Conservation (phyloP, 2,329 filamentous ascomycete species). For the Cordyceps cateniannulata region DNA sequence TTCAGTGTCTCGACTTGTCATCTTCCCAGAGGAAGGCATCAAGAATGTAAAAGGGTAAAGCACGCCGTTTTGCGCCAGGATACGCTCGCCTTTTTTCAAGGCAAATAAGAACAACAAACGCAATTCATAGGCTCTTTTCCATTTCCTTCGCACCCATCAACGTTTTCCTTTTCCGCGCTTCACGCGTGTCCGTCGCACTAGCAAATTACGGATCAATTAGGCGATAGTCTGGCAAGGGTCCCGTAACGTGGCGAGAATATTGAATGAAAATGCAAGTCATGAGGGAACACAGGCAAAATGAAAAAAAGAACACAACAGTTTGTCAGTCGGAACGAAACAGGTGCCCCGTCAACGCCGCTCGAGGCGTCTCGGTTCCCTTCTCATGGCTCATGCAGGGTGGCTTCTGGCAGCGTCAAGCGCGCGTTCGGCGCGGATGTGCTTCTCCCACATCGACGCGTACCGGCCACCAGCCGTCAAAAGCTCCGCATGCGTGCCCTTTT, state of each 20-base stretch:
- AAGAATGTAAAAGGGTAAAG: too few relatives aligned
- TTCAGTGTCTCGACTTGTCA: background rate
- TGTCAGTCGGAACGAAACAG: background rate
- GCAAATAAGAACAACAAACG: background rate
- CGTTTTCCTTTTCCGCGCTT: background rate
- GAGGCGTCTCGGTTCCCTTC: conserved; percentile 32
- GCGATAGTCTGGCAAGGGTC: too few relatives aligned
- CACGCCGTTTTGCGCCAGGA: background rate
- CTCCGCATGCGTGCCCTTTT: conserved; percentile 73
- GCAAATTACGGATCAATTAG: background rate
- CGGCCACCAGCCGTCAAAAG: conserved; percentile 63
- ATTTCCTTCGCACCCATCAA: background rate
- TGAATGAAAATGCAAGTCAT: background rate
- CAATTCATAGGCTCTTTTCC: background rate
- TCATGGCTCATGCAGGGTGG: conserved; percentile 34
- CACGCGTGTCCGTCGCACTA: too few relatives aligned
- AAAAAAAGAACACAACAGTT: conserved; percentile 19
- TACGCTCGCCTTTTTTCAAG: background rate
- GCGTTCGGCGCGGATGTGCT: conserved; percentile 73
- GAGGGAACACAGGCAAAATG: background rate
- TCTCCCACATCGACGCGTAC: conserved; percentile 83
- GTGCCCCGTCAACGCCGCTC: conserved; percentile 23
- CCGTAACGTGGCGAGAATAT: background rate
- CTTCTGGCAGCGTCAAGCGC: conserved; percentile 38
- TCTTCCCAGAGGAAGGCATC: background rate